phyloP scores from a whole-genome alignment of 164 flowering plant genomes.

The Liquidambar formosana region DNA sequence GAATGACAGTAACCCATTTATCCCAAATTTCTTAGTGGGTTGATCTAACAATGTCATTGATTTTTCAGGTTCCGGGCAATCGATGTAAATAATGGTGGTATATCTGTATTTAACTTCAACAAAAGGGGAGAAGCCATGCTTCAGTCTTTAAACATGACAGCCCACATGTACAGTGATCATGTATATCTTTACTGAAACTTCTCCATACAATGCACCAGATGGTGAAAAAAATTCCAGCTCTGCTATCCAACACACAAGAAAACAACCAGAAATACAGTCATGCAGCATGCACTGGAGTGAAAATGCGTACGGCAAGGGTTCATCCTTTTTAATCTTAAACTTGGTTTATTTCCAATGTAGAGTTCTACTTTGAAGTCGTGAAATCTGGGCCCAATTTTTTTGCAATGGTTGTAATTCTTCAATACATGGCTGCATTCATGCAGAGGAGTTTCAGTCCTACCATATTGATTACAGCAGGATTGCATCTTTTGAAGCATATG shows the following conservation, averaged over 20 bases:
- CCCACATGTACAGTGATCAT: slow-evolving; percentile 70
- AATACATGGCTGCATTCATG: neutral
- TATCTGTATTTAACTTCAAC: slow-evolving; percentile 59
- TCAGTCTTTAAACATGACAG: slow-evolving; percentile 63
- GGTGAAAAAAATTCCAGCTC: neutral
- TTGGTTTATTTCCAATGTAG: neutral
- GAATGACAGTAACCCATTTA: neutral
- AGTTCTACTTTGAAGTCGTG: neutral
- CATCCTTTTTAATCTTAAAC: neutral
- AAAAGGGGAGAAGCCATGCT: slow-evolving; percentile 71
- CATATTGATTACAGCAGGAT: no score
- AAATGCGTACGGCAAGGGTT: no score
- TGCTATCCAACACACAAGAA: neutral
- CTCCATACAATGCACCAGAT: neutral
- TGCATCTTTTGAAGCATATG: no score
- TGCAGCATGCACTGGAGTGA: no score
- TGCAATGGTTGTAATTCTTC: no score
- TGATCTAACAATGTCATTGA: neutral
- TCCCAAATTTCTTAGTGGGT: neutral
- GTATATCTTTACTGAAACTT: slow-evolving; percentile 36
- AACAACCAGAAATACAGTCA: neutral
- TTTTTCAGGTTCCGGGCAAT: slow-evolving; percentile 63
- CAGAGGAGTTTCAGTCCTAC: no score
- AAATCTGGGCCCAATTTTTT: neutral
- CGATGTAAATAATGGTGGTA: slow-evolving; percentile 66